Conservation (phyloP, 208 protist species). For the Phytomonas sp. region DNA sequence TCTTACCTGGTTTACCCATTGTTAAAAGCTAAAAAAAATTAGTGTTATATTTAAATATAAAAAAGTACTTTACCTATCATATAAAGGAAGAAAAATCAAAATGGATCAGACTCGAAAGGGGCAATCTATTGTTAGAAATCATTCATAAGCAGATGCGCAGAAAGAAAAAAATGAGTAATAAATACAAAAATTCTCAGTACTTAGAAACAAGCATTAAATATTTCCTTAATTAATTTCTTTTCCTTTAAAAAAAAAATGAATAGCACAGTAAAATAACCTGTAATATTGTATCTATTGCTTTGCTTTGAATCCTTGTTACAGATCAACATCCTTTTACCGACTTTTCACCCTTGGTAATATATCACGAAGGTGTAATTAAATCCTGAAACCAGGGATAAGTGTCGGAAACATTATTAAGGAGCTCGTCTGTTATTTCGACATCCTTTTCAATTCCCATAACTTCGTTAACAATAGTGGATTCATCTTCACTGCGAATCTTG, state of each 20-base stretch:
- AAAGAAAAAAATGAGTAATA: conserved; percentile 1
- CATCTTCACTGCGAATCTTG: conserved; percentile 58
- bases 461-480: conserved; percentile 35
- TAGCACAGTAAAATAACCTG: conserved; percentile 2
- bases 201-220: conserved; percentile 3
- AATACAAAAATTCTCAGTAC: conserved; percentile 1
- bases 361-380: conserved; percentile 16
- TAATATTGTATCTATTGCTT: neutral
- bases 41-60: conserved; percentile 15
- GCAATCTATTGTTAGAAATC: neutral
- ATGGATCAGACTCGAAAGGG: neutral
- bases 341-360: neutral
- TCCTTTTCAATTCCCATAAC: conserved; percentile 49
- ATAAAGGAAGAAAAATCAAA: neutral
- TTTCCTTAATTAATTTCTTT: conserved; percentile 15
- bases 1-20: conserved; percentile 88
- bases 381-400: conserved; percentile 66
- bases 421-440: conserved; percentile 24
- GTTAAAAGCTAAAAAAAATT: conserved; percentile 10
- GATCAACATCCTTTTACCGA: conserved; percentile 5
- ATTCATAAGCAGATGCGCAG: conserved; percentile 4
- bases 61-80: conserved; percentile 4
- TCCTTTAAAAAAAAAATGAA: conserved; percentile 6
- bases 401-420: conserved; percentile 27
- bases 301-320: conserved; percentile 1